Evolutionary conservation across 352 stramenopile genomes (phyloP), one percentile per base, ranked within the genome.

Genomic region (Blastocystis sp.): DNA sequence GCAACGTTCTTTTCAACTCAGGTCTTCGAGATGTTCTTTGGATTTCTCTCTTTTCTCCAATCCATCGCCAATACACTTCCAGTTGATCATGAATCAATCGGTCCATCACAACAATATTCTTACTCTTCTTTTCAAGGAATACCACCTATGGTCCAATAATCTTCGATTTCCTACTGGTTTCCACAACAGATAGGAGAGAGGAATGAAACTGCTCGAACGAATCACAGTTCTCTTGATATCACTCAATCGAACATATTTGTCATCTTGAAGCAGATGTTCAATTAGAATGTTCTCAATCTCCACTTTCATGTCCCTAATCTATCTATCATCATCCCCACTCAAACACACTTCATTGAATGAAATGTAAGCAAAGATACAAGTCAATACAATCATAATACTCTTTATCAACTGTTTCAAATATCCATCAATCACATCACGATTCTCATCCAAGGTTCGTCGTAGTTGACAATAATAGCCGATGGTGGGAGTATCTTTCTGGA

Each of bases 221-320:
- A 74, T 46, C 6, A 74, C n/a, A 32, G 54, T 6, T 14, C 5
- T 32, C 54, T 32, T n/a, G 27, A 61, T 61, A 12, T n/a, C 54
- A 32, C 19, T 32, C 19, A 61, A n/a, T 32, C 19, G 27, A 7
- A 61, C 54, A 32, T 61, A 61, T 14, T 61, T 61, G 54, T 61
- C 54, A 61, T 32, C 27, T 32, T 74, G 63, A 27, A 54, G 35
- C 27, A 27, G 3, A 0, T 43, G 43, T n/a, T 74, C 63, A 27
- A 74, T 74, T 43, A 74, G 63, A 21, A 74, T 51, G 63, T 74
- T 74, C 29, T n/a, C 35, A 9, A 74, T 43, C 21, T 74, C 63
- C 24, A 27, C 51, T 21, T 74, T 74, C 63, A 74, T 74, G 11
- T 74, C 63, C 2, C 7, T 24, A n/a, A 12, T 6, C 63, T 74